Base-by-base conservation (phyloP, 306 rosid species). In the Castanea crenata region DNA sequence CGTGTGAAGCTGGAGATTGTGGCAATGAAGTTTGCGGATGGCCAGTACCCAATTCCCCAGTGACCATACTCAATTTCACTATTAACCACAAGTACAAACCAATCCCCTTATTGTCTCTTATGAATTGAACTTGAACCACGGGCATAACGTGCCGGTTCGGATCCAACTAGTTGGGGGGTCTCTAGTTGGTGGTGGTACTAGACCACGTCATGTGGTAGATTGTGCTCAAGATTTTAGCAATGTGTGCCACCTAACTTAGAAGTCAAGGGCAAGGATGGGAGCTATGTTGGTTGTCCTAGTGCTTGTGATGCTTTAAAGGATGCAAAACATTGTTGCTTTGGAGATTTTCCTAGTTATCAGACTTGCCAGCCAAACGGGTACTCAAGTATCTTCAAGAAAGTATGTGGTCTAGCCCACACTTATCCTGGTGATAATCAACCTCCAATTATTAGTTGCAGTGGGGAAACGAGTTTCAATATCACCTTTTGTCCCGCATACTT, bases 111-210 rank as follows among this genome's bases (percentile, higher is more conserved):
- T 85, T 0, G 91, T 88, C 4, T 77, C 82, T 73, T 85, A 85
- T 10, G 79, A 78, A 21, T 51, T 88, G 7, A 88, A 87, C 59
- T n/a, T 88, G 32, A 35, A n/a, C 20, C 87, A 83, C 12, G 87
- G 89, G 9, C 83, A 80, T 5, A 88, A 88, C 63, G 1, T 85
- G 4, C 13, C 7, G 19, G 81, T 78, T 10, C 78, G 69, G 16
- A 64, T 88, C 73, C 35, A 76, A 8, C 87, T 87, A 0, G 72
- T 46, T 0, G 87, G 84, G 13, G 89, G 89, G 34, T 62, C 80
- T 7, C 57, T 85, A 0, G 81, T 85, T 1, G 84, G 78, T 55
- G 83, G 83, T 0, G 83, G 84, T 0, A 55, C 77, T 0, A 84
- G 84, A 0, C 74, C 75, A 1, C 85, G 86, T 56, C 84, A 81